Percentiles rank a stretch among this genome's conserved stretches.
phyloP scores from a whole-genome alignment of 768 basidiomycete species.

The Termitomyces bulborhizus region DNA sequence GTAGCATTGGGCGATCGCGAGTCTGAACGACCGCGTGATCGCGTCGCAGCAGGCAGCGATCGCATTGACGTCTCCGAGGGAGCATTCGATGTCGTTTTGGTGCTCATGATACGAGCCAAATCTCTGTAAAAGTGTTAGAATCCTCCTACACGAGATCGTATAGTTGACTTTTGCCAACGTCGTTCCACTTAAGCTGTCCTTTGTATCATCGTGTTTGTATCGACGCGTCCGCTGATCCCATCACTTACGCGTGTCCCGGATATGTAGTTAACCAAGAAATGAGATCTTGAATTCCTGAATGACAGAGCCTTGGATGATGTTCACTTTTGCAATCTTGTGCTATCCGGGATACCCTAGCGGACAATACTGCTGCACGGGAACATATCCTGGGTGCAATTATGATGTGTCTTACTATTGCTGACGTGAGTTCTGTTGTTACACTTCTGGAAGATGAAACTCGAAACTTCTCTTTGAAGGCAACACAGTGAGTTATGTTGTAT shows the following conservation, averaged over 20 bases:
- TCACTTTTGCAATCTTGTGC: constrained; percentile 59
- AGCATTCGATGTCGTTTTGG: constrained; percentile 10
- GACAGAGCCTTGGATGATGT: no score
- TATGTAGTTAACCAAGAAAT: no score
- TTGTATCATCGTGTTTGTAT: not conserved
- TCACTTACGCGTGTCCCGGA: not conserved
- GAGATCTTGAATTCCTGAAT: no score
- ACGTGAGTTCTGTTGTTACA: constrained; percentile 40
- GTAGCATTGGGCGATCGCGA: constrained; percentile 46
- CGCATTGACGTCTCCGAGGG: constrained; percentile 55
- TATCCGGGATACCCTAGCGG: constrained; percentile 50
- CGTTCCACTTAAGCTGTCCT: not conserved
- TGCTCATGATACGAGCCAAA: not conserved
- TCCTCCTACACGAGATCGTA: not conserved
- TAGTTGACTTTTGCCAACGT: no score
- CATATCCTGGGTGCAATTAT: constrained; percentile 59
- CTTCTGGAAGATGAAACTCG: not conserved
- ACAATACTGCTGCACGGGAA: constrained; percentile 59
- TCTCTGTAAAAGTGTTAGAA: not conserved
- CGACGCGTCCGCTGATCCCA: not conserved
- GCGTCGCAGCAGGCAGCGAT: constrained; percentile 27
- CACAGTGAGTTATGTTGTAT: constrained; percentile 42
- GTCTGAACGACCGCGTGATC: constrained; percentile 33
- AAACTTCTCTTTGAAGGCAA: constrained; percentile 32
- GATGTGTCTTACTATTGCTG: constrained; percentile 59